These are phyloP conservation scores for Podospora anserina DNA, from an alignment of 495 filamentous ascomycete genomes.

Conservation along the genomic window DNA sequence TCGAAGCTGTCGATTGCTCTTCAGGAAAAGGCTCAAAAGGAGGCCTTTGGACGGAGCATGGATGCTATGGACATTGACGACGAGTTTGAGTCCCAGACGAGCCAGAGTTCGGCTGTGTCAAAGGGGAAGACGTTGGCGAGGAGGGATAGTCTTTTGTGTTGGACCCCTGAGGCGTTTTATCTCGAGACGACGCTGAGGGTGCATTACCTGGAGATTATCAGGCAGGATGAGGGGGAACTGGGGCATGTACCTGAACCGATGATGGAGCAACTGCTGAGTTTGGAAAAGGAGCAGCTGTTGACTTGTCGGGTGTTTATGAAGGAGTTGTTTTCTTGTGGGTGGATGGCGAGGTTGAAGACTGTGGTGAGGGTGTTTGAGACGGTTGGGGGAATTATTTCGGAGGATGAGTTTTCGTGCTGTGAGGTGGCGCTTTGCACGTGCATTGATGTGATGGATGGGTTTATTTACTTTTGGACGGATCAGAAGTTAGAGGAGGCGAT, in stretches of 20 bases:
- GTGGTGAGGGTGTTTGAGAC: constrained; percentile 45
- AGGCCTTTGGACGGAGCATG: constrained; percentile 30
- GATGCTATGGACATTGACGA: constrained; percentile 81
- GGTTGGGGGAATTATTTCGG: constrained; percentile 56
- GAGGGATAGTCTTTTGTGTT: constrained; percentile 44
- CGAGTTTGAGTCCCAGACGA: constrained; percentile 57
- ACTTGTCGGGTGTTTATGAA: constrained; percentile 50
- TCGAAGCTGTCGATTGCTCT: constrained; percentile 45
- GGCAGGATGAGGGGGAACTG: constrained; percentile 34
- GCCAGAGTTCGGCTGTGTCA: constrained; percentile 39
- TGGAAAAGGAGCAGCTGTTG: constrained; percentile 60
- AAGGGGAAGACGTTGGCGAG: constrained; percentile 42
- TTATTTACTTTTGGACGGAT: constrained; percentile 62
- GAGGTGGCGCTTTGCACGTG: constrained; percentile 70
- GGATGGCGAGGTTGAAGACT: constrained; percentile 40
- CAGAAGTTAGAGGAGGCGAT: constrained; percentile 46
- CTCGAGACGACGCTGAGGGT: constrained; percentile 41
- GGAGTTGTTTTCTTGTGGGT: constrained; percentile 48
- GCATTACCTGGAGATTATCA: constrained; percentile 39
- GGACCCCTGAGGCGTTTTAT: constrained; percentile 50
- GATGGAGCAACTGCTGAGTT: constrained; percentile 55
- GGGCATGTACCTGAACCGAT: constrained; percentile 43
- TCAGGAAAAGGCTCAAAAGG: constrained; percentile 36
- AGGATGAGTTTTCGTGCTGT: constrained; percentile 65
- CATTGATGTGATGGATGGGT: constrained; percentile 65